Evolutionary conservation across 768 basidiomycete species (phyloP).

Genomic region (Tremella yokohamensis): DNA sequence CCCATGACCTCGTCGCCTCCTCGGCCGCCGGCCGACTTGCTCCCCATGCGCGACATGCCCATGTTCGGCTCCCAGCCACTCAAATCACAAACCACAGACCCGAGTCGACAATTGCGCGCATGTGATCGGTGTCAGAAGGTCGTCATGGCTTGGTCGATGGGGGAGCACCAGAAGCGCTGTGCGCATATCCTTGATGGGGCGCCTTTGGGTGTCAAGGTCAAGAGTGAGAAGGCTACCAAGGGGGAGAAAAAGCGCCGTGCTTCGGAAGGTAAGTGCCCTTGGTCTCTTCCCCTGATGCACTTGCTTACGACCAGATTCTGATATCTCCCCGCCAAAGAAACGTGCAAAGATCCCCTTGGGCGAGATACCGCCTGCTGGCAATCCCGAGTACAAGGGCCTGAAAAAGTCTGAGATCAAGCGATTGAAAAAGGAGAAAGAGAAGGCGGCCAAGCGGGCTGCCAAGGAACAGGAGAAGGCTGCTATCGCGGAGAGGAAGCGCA

Average conservation of each 20-base stretch:
- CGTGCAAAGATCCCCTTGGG: constrained; percentile 51
- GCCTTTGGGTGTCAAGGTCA: constrained; percentile 43
- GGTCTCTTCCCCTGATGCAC: constrained; percentile 7
- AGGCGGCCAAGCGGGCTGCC: constrained; percentile 63
- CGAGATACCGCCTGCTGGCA: constrained; percentile 13
- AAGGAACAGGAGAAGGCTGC: constrained; percentile 67
- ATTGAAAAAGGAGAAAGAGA: constrained; percentile 65
- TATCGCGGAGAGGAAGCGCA: constrained; percentile 57
- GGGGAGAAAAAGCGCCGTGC: constrained; percentile 51
- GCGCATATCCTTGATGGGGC: constrained; percentile 36
- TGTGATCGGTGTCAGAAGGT: constrained; percentile 82
- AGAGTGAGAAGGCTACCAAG: constrained; percentile 60
- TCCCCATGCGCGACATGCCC: constrained; percentile 81
- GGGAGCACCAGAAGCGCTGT: constrained; percentile 61
- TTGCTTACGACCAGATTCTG: constrained; percentile 52
- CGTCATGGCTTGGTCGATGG: constrained; percentile 67
- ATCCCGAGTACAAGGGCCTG: constrained; percentile 19
- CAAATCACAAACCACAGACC: constrained; percentile 12
- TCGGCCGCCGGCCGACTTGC: constrained; percentile 78
- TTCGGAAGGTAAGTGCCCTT: constrained; percentile 27
- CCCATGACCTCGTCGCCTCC: constrained; percentile 37
- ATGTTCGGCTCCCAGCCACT: constrained; percentile 72
- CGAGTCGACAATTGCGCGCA: constrained; percentile 56
- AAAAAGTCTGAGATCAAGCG: constrained; percentile 64
- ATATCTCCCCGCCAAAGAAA: constrained; percentile 23